These are phyloP conservation scores for Tolypocladium amazonense DNA, from an alignment of 2,329 filamentous ascomycete genomes.

Conservation along the genomic window DNA sequence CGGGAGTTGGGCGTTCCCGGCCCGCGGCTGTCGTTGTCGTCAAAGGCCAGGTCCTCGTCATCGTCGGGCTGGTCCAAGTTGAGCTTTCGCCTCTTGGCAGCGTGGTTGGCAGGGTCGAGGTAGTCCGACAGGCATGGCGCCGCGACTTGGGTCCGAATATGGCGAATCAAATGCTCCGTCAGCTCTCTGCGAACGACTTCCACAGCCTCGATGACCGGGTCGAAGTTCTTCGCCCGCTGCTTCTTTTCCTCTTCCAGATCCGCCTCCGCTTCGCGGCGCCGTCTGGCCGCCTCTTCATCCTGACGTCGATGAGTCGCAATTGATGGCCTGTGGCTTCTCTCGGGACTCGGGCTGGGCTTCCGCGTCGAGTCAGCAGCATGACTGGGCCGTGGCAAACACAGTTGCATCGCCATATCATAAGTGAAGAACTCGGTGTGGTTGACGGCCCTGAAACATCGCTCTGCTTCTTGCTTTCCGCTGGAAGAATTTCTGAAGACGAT, in stretches of 20 bases:
- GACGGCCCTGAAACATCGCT: slow-evolving; percentile 67
- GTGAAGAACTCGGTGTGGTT: slow-evolving; percentile 83
- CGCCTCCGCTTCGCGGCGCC: slow-evolving; percentile 61
- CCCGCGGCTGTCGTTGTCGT: slow-evolving; percentile 51
- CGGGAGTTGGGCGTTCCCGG: slow-evolving; percentile 56
- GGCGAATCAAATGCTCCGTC: slow-evolving; percentile 74
- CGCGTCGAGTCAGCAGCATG: slow-evolving; percentile 13
- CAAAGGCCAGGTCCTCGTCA: slow-evolving; percentile 38
- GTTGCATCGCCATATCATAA: slow-evolving; percentile 84
- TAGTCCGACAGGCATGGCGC: slow-evolving; percentile 71
- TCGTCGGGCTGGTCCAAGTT: slow-evolving; percentile 61
- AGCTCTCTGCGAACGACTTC: slow-evolving; percentile 72
- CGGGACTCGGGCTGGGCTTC: slow-evolving; percentile 25
- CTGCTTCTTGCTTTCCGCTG: slow-evolving; percentile 67
- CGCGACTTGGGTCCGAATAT: slow-evolving; percentile 80
- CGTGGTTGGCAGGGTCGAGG: slow-evolving; percentile 72
- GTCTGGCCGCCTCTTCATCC: slow-evolving; percentile 55
- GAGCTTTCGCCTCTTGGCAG: slow-evolving; percentile 66
- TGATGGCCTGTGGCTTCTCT: slow-evolving; percentile 12
- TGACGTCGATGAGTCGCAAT: slow-evolving; percentile 27
- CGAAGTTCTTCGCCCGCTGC: slow-evolving; percentile 75
- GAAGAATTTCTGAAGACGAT: slow-evolving; percentile 77
- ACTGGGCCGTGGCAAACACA: slow-evolving; percentile 31
- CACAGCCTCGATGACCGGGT: slow-evolving; percentile 79
- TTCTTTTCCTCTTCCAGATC: slow-evolving; percentile 87